Evolutionary conservation across 2,329 filamentous ascomycete species (phyloP).

Genomic region (Aspergillus cejpii): DNA sequence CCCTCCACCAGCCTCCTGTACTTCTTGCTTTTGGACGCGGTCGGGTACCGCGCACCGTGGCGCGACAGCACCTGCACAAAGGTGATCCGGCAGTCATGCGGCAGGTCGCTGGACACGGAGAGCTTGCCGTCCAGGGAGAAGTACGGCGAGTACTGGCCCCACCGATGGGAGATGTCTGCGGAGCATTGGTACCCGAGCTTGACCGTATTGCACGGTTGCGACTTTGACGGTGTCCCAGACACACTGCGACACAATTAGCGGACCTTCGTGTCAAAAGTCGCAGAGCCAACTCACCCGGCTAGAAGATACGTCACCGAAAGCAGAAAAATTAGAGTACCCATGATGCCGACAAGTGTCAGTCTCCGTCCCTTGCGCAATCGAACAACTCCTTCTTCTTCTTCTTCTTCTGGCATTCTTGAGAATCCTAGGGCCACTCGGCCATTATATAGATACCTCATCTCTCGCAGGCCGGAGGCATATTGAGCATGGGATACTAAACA

Average conservation of each 20-base stretch:
- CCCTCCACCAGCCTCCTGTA: conserved; percentile 61
- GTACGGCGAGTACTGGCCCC: conserved; percentile 86
- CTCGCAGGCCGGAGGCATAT: not conserved
- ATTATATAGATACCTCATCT: not conserved
- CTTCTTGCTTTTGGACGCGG: conserved; percentile 54
- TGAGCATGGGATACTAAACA: not conserved
- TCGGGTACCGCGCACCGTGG: conserved; percentile 79
- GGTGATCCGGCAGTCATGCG: conserved; percentile 63
- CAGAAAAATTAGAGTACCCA: conserved; percentile 10
- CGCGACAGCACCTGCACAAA: conserved; percentile 77
- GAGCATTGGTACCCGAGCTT: conserved; percentile 58
- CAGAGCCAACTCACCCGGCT: conserved; percentile 8
- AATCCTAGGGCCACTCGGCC: not conserved
- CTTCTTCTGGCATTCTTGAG: conserved; percentile 8
- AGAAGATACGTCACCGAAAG: conserved; percentile 11
- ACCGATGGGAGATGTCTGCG: conserved; percentile 56
- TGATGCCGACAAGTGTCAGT: conserved; percentile 4
- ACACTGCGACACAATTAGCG: conserved; percentile 7
- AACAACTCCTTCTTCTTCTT: not conserved
- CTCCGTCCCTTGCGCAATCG: not conserved
- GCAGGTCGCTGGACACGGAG: conserved; percentile 54
- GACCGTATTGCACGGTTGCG: conserved; percentile 46
- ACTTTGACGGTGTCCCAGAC: conserved; percentile 1
- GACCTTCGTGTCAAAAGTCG: not conserved
- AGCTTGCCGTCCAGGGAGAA: conserved; percentile 61